Conservation (phyloP, 202 grass and related monocot genomes). For the Brachypodium distachyon region DNA sequence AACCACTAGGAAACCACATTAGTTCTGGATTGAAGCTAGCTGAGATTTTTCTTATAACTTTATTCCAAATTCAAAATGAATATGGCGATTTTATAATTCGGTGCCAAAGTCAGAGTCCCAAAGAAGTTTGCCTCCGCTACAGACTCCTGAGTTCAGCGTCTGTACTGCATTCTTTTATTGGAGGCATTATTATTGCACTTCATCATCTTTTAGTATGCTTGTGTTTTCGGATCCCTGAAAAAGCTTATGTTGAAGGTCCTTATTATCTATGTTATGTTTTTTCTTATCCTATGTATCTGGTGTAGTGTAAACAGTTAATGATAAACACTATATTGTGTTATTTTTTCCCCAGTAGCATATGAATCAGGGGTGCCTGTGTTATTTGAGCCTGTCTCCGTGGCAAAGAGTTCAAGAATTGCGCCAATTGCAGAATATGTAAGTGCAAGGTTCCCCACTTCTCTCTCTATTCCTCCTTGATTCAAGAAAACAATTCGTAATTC, state of each 20-base stretch:
- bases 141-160: background rate
- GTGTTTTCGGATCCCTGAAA: background rate
- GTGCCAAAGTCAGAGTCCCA: no score
- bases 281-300: constrained; percentile 3
- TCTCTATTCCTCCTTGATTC: background rate
- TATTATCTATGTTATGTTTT: background rate
- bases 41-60: background rate
- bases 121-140: no score
- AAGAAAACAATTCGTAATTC: background rate
- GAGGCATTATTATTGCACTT: background rate
- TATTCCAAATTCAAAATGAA: background rate
- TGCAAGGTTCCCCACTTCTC: no score
- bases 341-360: constrained; percentile 59
- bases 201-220: background rate
- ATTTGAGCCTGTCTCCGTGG: constrained; percentile 88
- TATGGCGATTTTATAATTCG: background rate
- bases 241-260: background rate
- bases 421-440: constrained; percentile 69
- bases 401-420: constrained; percentile 70
- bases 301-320: constrained; percentile 3
- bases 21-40: background rate
- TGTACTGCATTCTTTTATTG: background rate
- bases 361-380: constrained; percentile 64
- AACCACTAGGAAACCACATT: background rate
- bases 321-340: constrained; percentile 10